Evolutionary conservation across 1,139 yeast genomes (phyloP).

Genomic region (Hansenula lynferdii): DNA sequence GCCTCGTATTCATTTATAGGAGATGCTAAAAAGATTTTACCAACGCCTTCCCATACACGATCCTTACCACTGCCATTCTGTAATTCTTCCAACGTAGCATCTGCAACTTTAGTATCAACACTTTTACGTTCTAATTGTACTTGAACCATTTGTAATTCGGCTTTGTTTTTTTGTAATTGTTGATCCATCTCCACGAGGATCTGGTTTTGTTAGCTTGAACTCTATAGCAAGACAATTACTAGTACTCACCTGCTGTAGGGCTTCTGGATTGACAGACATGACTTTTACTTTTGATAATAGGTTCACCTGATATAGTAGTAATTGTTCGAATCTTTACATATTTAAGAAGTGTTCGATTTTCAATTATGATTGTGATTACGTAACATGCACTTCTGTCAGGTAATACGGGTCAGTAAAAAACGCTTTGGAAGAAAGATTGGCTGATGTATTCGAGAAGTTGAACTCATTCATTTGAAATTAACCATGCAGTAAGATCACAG

Average conservation of each 20-base stretch:
- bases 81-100: conserved; percentile 52
- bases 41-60: conserved; percentile 80
- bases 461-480: too few relatives aligned
- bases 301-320: too few relatives aligned
- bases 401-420: too few relatives aligned
- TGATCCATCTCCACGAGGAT: conserved; percentile 50
- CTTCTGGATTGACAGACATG: conserved; percentile 46
- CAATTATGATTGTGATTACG: too few relatives aligned
- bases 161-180: conserved; percentile 52
- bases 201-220: conserved; percentile 8
- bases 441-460: too few relatives aligned
- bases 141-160: conserved; percentile 60
- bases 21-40: conserved; percentile 59
- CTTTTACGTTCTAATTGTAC: conserved; percentile 53
- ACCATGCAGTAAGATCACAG: too few relatives aligned
- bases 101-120: conserved; percentile 54
- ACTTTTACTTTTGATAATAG: too few relatives aligned
- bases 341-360: too few relatives aligned
- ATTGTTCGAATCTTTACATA: too few relatives aligned
- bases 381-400: too few relatives aligned
- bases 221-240: too few relatives aligned
- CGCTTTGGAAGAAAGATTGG: too few relatives aligned
- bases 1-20: conserved; percentile 35
- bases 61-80: conserved; percentile 32
- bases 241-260: conserved; percentile 32